Base-by-base conservation (phyloP, 805 yeast genomes). In the Hermanozyma aechmeae region DNA sequence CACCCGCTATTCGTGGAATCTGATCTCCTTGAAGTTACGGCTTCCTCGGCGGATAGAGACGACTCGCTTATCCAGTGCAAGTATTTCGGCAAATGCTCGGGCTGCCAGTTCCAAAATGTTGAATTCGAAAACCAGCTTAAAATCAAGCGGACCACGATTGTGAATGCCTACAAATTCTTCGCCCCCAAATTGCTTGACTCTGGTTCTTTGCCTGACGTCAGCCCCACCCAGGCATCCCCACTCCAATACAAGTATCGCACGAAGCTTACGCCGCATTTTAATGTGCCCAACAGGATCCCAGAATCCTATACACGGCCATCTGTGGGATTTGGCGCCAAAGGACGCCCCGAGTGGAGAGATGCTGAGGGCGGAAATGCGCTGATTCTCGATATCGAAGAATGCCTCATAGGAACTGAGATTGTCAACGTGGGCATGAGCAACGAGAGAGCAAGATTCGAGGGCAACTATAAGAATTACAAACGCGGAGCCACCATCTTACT, bases 201-300 rank as follows among this genome's bases (percentile, higher is more conserved):
- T n/a, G 58, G 55, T 0, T 48, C 58, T 25, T 50, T 83, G 13
- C 96, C 96, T 0, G 60, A 43, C 6, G 61, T 89, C 20, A 69
- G 68, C 2, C 55, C 62, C 2, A 83, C 94, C 0, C 71, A 79
- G 23, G 71, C 76, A 5, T 82, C 95, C 8, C 98, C 98, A 4
- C 57, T 74, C 32, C 68, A 77, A 40, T 81, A 68, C 50, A 65
- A 67, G 21, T 92, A 92, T 56, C 68, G 98, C 50, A 92, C 98
- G 0, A 92, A 92, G 50, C 67, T 92, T 24, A 92, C 98, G 0
- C 98, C 98, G 4, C 98, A 92, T 58, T 92, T 87, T 55, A 86
- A 81, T 45, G 58, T 83, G 22, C 92, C 93, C 15, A 69, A 75
- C 45, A 61, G 55, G 26, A 58, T 58, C 28, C 59, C 64, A 2